Conservation (phyloP, 345 rosid genomes). For the Syzygium oleosum region DNA sequence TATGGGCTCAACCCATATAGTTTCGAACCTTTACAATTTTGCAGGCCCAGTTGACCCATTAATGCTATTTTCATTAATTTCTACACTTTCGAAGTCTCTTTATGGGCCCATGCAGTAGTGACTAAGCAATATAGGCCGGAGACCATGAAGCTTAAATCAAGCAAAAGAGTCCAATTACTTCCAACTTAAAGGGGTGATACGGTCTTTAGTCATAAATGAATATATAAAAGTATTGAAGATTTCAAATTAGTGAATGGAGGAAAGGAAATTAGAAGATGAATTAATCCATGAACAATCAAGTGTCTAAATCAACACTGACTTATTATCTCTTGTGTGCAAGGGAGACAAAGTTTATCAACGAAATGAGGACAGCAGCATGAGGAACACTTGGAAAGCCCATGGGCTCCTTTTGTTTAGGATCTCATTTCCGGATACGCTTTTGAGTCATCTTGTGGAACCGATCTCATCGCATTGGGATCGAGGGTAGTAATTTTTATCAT, state of each 20-base stretch:
- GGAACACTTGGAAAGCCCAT: not conserved
- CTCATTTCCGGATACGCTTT: not conserved
- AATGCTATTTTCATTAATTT: no score
- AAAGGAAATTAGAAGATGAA: no score
- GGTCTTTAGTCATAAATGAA: not conserved
- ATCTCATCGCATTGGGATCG: not conserved
- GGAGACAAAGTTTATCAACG: not conserved
- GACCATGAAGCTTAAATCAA: no score
- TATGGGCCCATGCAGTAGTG: no score
- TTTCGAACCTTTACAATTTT: not conserved
- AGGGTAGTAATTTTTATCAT: not conserved
- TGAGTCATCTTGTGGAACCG: not conserved
- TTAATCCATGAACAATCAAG: not conserved
- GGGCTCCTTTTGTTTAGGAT: not conserved
- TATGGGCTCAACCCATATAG: not conserved
- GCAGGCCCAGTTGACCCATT: no score
- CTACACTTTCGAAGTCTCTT: no score
- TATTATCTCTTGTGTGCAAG: not conserved
- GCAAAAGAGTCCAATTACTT: not conserved
- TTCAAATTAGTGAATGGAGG: not conserved
- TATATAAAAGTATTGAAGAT: not conserved
- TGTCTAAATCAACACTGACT: not conserved
- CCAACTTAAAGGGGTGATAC: not conserved
- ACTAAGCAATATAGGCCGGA: no score
- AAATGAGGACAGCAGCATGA: not conserved